These are phyloP conservation scores for Whalleya microplaca DNA, from an alignment of 2,329 filamentous ascomycete species.

Conservation along the genomic window DNA sequence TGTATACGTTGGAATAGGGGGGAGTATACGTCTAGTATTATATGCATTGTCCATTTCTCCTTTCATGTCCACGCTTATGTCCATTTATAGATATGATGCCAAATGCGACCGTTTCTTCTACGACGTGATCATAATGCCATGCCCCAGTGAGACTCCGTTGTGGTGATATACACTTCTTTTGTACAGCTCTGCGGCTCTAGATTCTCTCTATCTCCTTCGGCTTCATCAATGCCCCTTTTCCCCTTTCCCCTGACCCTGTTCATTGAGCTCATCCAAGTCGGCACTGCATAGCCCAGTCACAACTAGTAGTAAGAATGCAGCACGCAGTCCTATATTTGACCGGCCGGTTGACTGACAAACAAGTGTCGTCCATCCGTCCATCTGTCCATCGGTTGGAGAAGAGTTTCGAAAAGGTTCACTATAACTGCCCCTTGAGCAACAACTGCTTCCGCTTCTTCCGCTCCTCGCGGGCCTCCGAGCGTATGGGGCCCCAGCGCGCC, in stretches of 20 bases:
- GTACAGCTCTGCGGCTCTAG: background rate
- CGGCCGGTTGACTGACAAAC: too few relatives aligned
- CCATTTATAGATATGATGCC: too few relatives aligned
- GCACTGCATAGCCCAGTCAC: too few relatives aligned
- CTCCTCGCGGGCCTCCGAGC: constrained; percentile 59
- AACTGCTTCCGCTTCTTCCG: constrained; percentile 56
- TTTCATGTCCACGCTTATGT: too few relatives aligned
- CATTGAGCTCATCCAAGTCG: too few relatives aligned
- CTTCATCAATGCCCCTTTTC: background rate
- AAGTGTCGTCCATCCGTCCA: too few relatives aligned
- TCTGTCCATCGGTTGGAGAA: too few relatives aligned
- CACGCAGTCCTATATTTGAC: too few relatives aligned
- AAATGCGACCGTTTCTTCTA: background rate
- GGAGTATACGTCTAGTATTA: background rate
- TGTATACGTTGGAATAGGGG: too few relatives aligned
- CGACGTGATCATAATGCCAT: background rate
- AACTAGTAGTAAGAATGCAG: too few relatives aligned
- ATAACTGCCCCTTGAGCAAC: constrained; percentile 57
- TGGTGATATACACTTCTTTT: background rate
- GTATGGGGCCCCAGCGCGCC: constrained; percentile 61
- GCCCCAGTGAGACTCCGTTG: background rate
- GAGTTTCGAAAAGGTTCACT: too few relatives aligned
- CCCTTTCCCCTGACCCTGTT: background rate
- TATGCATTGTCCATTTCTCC: background rate
- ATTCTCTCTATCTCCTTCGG: background rate